Base-by-base conservation (phyloP, 805 yeast genomes). In the Lipomyces oligophaga region DNA sequence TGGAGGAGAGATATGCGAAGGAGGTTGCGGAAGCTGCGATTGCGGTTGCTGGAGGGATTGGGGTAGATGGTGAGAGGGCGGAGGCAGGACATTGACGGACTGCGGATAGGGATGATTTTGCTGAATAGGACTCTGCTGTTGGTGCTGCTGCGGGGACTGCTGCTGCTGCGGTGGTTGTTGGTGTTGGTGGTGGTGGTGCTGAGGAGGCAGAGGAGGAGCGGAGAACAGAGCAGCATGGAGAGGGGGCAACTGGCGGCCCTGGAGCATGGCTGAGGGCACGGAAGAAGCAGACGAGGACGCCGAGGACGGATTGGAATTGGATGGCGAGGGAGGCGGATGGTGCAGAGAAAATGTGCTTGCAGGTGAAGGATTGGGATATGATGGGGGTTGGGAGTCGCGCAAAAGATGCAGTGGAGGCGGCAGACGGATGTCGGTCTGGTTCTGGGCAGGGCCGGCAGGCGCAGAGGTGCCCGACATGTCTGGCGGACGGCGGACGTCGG, bases 381-480 rank as follows among this genome's bases (percentile, higher is more conserved):
- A 26, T 21, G 38, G 27, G 37, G 24, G 32, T 19, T 40, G 46
- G 10, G 43, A 32, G 44, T 46, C 51, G 18, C 47, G 34, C 27
- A 49, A 45, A 35, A 45, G 31, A n/a, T 42, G 26, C 32, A 33
- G 47, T 19, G 48, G 51, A 26, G 50, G 54, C 33, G 50, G 47
- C 38, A 45, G 41, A 32, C 51, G 50, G 25, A 45, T 44, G 25
- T 31, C 39, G 34, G 34, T 36, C 18, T 37, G 42, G 20, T 33
- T 35, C n/a, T 45, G 16, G 24, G 32, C 39, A 25, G 40, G 35
- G 30, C 35, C 46, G 19, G 46, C n/a, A n/a, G n/a, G n/a, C n/a
- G n/a, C n/a, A n/a, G n/a, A n/a, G n/a, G n/a, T n/a, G n/a, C n/a
- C n/a, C n/a, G n/a, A n/a, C n/a, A n/a, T n/a, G n/a, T n/a, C n/a